Conservation (phyloP, 148 eudicot species). For the Amaranthus hypochondriacus region DNA sequence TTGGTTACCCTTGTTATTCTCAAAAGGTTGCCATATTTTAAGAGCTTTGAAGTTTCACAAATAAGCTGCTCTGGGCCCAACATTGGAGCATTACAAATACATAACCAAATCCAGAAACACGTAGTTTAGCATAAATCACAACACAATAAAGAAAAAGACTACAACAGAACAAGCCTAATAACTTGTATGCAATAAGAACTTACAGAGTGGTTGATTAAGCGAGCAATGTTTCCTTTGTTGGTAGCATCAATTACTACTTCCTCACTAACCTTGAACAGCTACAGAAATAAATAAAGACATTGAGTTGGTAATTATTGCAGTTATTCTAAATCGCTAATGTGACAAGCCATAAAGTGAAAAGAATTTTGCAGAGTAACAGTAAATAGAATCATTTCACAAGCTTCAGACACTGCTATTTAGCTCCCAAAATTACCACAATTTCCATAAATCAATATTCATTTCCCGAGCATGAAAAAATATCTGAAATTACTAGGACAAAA, state of each 20-base stretch:
- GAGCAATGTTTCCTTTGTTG: constrained; percentile 81
- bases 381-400: no score
- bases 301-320: not conserved
- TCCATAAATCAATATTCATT: not conserved
- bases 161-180: not conserved
- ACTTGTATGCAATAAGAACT: constrained; percentile 25
- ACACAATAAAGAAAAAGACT: not conserved
- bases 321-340: no score
- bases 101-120: not conserved
- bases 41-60: not conserved
- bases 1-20: not conserved
- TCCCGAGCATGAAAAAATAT: not conserved
- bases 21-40: no score
- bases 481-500: not conserved
- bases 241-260: constrained; percentile 91
- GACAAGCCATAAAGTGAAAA: no score
- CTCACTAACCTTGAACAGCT: constrained; percentile 91
- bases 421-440: not conserved
- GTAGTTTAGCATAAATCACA: not conserved
- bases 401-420: not conserved
- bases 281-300: constrained; percentile 25
- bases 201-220: constrained; percentile 92
- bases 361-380: no score
- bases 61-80: not conserved
- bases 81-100: not conserved